Conservation (phyloP, 257 asterid species). For the Gentiana macrophylla region DNA sequence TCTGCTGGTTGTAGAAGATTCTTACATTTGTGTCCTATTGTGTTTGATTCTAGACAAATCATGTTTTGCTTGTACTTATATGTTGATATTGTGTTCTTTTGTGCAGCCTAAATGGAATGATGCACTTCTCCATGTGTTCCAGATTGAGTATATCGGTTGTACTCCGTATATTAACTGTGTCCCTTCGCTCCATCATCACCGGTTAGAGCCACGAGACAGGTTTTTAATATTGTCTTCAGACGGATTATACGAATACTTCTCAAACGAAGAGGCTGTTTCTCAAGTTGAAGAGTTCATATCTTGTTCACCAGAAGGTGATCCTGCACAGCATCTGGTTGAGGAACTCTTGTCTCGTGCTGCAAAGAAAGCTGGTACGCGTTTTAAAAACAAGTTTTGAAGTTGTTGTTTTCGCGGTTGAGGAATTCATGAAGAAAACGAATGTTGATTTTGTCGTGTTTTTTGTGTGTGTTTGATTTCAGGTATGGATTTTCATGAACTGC, state of each 20-base stretch:
- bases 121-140: conserved; percentile 82
- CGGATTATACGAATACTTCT: conserved; percentile 92
- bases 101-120: conserved; percentile 91
- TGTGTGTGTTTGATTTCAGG: conserved; percentile 32
- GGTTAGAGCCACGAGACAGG: conserved; percentile 57
- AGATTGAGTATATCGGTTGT: conserved; percentile 60
- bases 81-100: no score
- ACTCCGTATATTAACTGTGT: conserved; percentile 67
- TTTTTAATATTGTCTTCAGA: conserved; percentile 79
- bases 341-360: conserved; percentile 90
- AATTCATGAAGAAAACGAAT: no score
- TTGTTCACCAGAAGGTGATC: conserved; percentile 98
- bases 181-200: conserved; percentile 77
- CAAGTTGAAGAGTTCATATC: conserved; percentile 79
- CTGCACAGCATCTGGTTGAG: conserved; percentile 92
- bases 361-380: conserved; percentile 59
- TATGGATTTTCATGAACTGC: conserved; percentile 83
- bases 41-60: neutral
- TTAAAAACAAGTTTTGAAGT: neutral
- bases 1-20: no score
- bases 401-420: neutral
- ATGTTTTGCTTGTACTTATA: no score
- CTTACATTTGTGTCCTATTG: neutral
- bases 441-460: neutral
- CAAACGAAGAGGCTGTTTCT: conserved; percentile 87